Conservation (phyloP, 208 protist species). For the Kentomonas sorsogonicus region DNA sequence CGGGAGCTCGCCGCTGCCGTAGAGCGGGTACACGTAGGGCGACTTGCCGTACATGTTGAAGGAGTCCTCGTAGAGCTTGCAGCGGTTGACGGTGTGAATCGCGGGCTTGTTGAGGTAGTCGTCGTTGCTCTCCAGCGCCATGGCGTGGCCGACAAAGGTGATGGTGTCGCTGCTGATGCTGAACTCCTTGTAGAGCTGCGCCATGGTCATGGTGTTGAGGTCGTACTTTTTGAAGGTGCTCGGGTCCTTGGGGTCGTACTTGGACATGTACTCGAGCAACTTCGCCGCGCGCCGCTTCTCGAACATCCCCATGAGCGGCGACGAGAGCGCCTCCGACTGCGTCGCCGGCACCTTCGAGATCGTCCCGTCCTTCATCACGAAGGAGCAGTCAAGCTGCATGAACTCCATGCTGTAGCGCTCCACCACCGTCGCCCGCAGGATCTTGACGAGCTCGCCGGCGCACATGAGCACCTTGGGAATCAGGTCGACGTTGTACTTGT, state of each 20-base stretch:
- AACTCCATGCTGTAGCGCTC: conserved; percentile 99
- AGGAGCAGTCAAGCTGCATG: conserved; percentile 96
- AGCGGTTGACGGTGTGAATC: conserved; percentile 88
- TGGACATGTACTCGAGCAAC: conserved; percentile 90
- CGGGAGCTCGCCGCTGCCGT: conserved; percentile 99
- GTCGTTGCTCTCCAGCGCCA: conserved; percentile 86
- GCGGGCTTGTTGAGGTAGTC: conserved; percentile 94
- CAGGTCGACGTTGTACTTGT: conserved; percentile 99
- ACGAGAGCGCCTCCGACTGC: conserved; percentile 93
- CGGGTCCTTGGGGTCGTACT: conserved; percentile 85
- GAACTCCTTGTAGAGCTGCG: conserved; percentile 95
- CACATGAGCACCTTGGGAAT: conserved; percentile 99
- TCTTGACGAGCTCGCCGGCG: conserved; percentile 95
- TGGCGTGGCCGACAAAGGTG: conserved; percentile 98
- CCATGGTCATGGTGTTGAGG: conserved; percentile 84
- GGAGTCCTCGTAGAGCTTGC: conserved; percentile 96
- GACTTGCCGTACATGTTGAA: conserved; percentile 93
- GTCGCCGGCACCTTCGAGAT: conserved; percentile 98
- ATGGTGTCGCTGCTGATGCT: conserved; percentile 92
- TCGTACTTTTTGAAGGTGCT: conserved; percentile 92
- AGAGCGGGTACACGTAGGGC: conserved; percentile 99
- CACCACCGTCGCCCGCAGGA: conserved; percentile 97
- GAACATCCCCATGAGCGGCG: conserved; percentile 97
- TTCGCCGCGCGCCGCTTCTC: conserved; percentile 95
- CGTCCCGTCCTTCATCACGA: conserved; percentile 93